Evolutionary conservation across 2,329 filamentous ascomycete genomes (phyloP), one percentile per base, ranked within the genome.

Genomic region (Talaromyces atroroseus): DNA sequence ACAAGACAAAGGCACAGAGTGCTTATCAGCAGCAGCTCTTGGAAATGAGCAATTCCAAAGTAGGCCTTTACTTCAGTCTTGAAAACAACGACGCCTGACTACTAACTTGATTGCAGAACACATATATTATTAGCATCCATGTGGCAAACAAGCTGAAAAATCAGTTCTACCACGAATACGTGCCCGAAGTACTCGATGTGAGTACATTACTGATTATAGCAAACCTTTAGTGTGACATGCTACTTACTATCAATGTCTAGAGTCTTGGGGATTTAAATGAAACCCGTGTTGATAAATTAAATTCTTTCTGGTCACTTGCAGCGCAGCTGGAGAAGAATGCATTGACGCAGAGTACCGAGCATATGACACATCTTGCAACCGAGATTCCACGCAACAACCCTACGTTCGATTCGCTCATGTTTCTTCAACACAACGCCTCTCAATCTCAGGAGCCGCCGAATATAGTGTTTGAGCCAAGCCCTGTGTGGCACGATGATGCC

Each of bases 101-200:
- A 36, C 12, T n/a, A 16, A 16, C 12, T 16, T 20, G 16, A 5
- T 45, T 52, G 2, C 62, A 84, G 79, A 99, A 99, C 71, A 91
- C 89, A n/a, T 99, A 99, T 69, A 78, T 99, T 59, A 96, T 99
- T 66, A 83, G 85, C 59, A 96, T 99, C 76, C 95, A 95, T 69
- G 90, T 97, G 58, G 95, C 92, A 34, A 99, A 99, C 75, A 95
- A 94, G 76, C 87, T 96, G 68, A 99, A 97, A 77, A 91, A 96
- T 70, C 90, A 87, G 68, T 97, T 97, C 77, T 99, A 96, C 68
- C 88, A 97, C 70, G 91, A 96, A 72, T 97, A 97, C 71, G 82
- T 99, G 20, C 94, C 94, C 8, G 94, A 97, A 68, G 76, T 97
- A 58, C 81, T 99, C 69, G 90, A 97, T 74, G 92, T 92, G 74